Evolutionary conservation across 805 yeast genomes (phyloP).

Genomic region (Zygosaccharomyces rouxii): DNA sequence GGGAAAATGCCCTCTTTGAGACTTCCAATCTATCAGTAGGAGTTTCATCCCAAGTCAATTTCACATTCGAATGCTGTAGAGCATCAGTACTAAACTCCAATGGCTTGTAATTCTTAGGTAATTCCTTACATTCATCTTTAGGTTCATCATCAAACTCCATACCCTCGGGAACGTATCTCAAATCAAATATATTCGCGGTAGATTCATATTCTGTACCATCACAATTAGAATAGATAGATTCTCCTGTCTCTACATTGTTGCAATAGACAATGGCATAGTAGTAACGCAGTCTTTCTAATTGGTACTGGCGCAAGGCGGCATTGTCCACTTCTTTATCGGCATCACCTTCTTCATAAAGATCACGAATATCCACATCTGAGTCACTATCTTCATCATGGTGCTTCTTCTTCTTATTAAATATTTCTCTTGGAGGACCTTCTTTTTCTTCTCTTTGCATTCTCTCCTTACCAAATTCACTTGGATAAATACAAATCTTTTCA

Average conservation of each 20-base stretch:
- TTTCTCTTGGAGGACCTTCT: constrained; percentile 88
- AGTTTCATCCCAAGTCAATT: constrained; percentile 97
- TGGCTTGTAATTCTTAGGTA: constrained; percentile 81
- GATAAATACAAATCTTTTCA: constrained; percentile 64
- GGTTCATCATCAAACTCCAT: constrained; percentile 81
- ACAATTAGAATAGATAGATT: constrained; percentile 73
- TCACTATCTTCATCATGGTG: constrained; percentile 44
- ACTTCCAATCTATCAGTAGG: constrained; percentile 81
- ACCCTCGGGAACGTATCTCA: constrained; percentile 88
- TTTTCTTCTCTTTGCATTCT: constrained; percentile 83
- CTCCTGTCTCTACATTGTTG: constrained; percentile 67
- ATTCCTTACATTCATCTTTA: constrained; percentile 62
- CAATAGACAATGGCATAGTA: constrained; percentile 89
- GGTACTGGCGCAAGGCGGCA: constrained; percentile 80
- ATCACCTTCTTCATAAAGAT: constrained; percentile 72
- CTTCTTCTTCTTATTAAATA: constrained; percentile 50
- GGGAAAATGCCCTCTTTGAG: constrained; percentile 77
- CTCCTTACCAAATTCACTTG: constrained; percentile 90
- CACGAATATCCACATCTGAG: constrained; percentile 59
- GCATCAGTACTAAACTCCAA: constrained; percentile 85
- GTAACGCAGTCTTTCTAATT: constrained; percentile 86
- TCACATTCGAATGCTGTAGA: constrained; percentile 91
- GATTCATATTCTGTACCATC: constrained; percentile 96
- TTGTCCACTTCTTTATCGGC: constrained; percentile 83
- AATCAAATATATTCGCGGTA: constrained; percentile 89